A percentile compares a stretch with the other conserved stretches of the same genome.
Conservation (phyloP, 2,329 filamentous ascomycete genomes). For the Chaetothyriales sp. region DNA sequence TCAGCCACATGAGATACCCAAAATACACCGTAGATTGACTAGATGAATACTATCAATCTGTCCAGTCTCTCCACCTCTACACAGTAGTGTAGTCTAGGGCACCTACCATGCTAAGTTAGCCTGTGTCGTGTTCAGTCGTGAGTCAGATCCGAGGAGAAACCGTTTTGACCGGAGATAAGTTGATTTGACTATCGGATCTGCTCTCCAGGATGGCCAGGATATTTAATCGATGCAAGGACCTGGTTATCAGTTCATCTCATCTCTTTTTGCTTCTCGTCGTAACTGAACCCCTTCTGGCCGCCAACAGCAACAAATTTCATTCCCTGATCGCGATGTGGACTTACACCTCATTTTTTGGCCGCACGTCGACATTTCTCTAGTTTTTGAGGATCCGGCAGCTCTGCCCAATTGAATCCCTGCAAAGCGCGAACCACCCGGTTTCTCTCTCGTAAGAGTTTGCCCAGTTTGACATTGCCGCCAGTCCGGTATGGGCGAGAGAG, state of each 20-base stretch:
- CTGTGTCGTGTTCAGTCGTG: not conserved
- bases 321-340: too few relatives aligned
- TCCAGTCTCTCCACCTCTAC: not conserved
- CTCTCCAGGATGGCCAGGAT: too few relatives aligned
- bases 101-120: too few relatives aligned
- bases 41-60: not conserved
- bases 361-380: not conserved
- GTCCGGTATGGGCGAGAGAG: not conserved
- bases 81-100: too few relatives aligned
- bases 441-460: not conserved
- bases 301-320: too few relatives aligned
- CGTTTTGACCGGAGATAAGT: not conserved
- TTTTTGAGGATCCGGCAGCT: not conserved
- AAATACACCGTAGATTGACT: not conserved
- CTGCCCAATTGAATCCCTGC: not conserved
- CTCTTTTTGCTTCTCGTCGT: too few relatives aligned
- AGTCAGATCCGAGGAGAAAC: not conserved
- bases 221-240: too few relatives aligned
- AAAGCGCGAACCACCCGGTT: not conserved
- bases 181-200: not conserved
- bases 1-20: not conserved
- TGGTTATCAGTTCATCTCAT: too few relatives aligned
- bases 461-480: not conserved
- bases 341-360: too few relatives aligned
- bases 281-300: too few relatives aligned